These are phyloP conservation scores for Lumnitzera littorea DNA, from an alignment of 345 rosid species.

Conservation along the genomic window DNA sequence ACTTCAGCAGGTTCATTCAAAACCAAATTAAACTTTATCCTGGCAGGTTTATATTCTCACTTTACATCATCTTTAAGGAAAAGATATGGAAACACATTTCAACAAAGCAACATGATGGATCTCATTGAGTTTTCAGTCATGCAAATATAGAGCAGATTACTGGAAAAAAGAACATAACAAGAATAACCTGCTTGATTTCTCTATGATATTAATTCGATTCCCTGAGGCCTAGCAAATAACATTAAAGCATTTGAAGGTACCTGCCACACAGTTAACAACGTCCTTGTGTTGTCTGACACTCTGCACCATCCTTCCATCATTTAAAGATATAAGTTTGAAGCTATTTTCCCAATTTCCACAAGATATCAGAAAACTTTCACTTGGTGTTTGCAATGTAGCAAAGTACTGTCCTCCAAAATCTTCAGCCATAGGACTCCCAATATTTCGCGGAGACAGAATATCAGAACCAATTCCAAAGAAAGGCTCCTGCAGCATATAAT, in stretches of 20 bases:
- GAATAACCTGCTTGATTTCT: neutral
- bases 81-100: too few relatives aligned
- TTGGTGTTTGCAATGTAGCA: slow-evolving; percentile 61
- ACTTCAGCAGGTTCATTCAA: too few relatives aligned
- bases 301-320: slow-evolving; percentile 92
- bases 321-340: slow-evolving; percentile 77
- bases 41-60: too few relatives aligned
- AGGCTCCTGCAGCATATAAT: slow-evolving; percentile 61
- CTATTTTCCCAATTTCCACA: slow-evolving; percentile 99
- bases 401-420: slow-evolving; percentile 79
- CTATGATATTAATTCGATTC: neutral
- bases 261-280: slow-evolving; percentile 98
- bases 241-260: slow-evolving; percentile 26
- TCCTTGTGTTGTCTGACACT: slow-evolving; percentile 93
- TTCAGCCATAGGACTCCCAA: slow-evolving; percentile 81
- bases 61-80: too few relatives aligned
- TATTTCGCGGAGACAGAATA: slow-evolving; percentile 76
- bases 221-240: neutral
- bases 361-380: slow-evolving; percentile 74
- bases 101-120: too few relatives aligned
- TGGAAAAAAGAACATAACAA: too few relatives aligned
- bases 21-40: too few relatives aligned
- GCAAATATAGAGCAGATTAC: too few relatives aligned
- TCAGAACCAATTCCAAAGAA: slow-evolving; percentile 92
- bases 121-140: too few relatives aligned